phyloP scores from a whole-genome alignment of 2,329 filamentous ascomycete genomes.

The Penicillium sp. region DNA sequence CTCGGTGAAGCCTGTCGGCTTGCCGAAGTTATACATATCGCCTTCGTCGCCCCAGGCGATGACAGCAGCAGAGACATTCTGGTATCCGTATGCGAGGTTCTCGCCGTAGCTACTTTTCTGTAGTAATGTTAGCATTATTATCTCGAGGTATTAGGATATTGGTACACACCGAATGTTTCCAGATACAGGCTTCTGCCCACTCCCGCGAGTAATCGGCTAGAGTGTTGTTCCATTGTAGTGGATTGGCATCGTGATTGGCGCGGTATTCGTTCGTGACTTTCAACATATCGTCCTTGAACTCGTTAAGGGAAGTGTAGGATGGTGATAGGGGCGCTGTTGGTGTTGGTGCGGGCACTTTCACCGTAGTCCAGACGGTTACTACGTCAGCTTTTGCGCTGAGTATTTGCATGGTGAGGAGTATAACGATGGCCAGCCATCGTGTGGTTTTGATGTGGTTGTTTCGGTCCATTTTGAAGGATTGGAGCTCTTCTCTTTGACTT shows the following conservation, averaged over 20 bases:
- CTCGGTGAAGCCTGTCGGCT: conserved; percentile 56
- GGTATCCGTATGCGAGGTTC: conserved; percentile 69
- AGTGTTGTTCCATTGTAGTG: conserved; percentile 65
- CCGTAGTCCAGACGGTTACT: conserved; percentile 24
- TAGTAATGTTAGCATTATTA: conserved; percentile 3
- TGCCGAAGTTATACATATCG: conserved; percentile 57
- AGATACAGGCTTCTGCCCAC: conserved; percentile 50
- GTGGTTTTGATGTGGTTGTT: not conserved
- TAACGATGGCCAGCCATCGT: conserved; percentile 6
- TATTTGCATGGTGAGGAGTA: not conserved
- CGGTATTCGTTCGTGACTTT: conserved; percentile 68
- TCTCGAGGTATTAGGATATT: not conserved
- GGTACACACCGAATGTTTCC: conserved; percentile 42
- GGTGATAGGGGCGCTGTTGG: conserved; percentile 31
- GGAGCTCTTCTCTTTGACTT: not conserved
- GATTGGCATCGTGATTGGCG: conserved; percentile 58
- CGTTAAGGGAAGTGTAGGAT: conserved; percentile 45
- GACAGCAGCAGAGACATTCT: conserved; percentile 59
- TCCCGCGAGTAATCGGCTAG: conserved; percentile 56
- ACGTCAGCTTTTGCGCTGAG: conserved; percentile 1
- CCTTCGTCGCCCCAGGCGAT: conserved; percentile 66
- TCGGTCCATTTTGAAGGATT: not conserved
- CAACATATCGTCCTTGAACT: conserved; percentile 57
- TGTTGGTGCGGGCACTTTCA: conserved; percentile 20
- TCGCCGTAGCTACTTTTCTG: conserved; percentile 67